These are phyloP conservation scores for Monosporascus sp. DNA, from an alignment of 2,329 filamentous ascomycete species.

Conservation along the genomic window DNA sequence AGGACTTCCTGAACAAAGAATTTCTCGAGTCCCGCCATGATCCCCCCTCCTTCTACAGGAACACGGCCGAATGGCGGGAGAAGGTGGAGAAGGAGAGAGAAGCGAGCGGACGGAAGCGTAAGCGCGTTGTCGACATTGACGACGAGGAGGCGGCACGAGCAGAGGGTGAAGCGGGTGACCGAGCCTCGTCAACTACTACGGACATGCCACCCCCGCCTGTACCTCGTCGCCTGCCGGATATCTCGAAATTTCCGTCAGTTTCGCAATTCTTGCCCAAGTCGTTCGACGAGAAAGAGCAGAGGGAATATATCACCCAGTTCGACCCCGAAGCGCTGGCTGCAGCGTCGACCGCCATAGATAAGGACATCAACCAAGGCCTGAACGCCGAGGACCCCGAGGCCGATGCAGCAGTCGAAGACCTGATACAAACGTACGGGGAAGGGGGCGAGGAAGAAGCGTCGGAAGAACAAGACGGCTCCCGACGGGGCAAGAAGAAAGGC, in stretches of 20 bases:
- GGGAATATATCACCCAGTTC: slow-evolving; percentile 23
- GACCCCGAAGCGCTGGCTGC: slow-evolving; percentile 22
- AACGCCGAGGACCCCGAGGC: slow-evolving; percentile 28
- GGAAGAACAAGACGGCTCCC: slow-evolving; percentile 9
- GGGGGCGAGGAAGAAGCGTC: slow-evolving; percentile 11
- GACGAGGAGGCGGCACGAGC: slow-evolving; percentile 20
- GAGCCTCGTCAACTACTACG: slow-evolving; percentile 14
- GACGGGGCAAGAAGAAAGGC: slow-evolving; percentile 23
- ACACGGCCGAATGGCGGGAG: slow-evolving; percentile 54
- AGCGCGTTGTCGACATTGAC: slow-evolving; percentile 33
- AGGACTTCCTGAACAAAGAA: slow-evolving; percentile 71
- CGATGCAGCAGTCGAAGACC: slow-evolving; percentile 38
- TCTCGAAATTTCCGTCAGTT: slow-evolving; percentile 24
- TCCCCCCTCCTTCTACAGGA: slow-evolving; percentile 75
- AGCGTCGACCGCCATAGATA: slow-evolving; percentile 10
- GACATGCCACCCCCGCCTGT: slow-evolving; percentile 27
- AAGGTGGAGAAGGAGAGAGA: slow-evolving; percentile 44
- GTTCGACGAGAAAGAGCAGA: slow-evolving; percentile 21
- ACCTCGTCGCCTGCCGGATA: slow-evolving; percentile 23
- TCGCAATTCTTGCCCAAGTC: slow-evolving; percentile 24
- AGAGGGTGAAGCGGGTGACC: slow-evolving; percentile 4
- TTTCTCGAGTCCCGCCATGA: slow-evolving; percentile 69
- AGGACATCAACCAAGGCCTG: slow-evolving; percentile 22
- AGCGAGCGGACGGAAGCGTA: slow-evolving; percentile 36
- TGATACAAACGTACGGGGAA: slow-evolving; percentile 32